Percentiles rank a stretch among this genome's conserved stretches.
Conservation (phyloP, 257 asterid genomes). For the Oldenlandia corymbosa region DNA sequence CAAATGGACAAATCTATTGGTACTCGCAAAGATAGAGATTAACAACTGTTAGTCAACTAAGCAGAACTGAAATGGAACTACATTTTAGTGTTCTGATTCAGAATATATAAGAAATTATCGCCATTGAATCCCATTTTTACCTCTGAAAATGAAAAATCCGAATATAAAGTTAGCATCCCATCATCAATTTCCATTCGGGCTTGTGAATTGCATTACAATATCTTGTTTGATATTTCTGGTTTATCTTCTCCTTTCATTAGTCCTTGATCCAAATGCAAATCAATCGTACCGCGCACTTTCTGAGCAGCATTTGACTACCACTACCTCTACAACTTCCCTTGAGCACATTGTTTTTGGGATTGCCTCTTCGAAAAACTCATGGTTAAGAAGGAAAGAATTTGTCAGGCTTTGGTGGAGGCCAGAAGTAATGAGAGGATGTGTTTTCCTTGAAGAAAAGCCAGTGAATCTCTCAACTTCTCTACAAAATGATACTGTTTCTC, state of each 20-base stretch:
- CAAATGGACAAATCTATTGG: too few relatives aligned
- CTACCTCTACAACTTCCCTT: conserved; percentile 41
- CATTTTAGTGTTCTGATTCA: too few relatives aligned
- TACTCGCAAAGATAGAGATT: too few relatives aligned
- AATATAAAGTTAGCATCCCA: conserved; percentile 23
- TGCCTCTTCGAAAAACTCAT: conserved; percentile 51
- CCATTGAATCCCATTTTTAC: too few relatives aligned
- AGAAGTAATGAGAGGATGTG: conserved; percentile 59
- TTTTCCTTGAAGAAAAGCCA: conserved; percentile 49
- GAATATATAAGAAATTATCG: too few relatives aligned
- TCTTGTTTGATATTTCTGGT: conserved; percentile 27
- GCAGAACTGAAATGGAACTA: too few relatives aligned
- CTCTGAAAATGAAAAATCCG: conserved; percentile 32
- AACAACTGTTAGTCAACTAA: too few relatives aligned
- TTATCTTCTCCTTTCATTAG: conserved; percentile 30
- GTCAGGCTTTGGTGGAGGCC: conserved; percentile 79
- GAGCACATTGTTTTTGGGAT: conserved; percentile 72
- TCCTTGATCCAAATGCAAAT: conserved; percentile 23
- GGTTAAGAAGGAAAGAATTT: conserved; percentile 48
- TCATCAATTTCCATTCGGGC: conserved; percentile 19
- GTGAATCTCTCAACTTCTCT: conserved; percentile 17
- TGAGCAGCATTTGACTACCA: too few relatives aligned
- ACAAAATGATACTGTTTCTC: conserved; percentile 15
- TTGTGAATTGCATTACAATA: conserved; percentile 24
- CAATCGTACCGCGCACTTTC: conserved; percentile 20